Percentiles rank a stretch among this genome's conserved stretches.
phyloP scores from a whole-genome alignment of 768 basidiomycete genomes.

The Boletus bicolor region DNA sequence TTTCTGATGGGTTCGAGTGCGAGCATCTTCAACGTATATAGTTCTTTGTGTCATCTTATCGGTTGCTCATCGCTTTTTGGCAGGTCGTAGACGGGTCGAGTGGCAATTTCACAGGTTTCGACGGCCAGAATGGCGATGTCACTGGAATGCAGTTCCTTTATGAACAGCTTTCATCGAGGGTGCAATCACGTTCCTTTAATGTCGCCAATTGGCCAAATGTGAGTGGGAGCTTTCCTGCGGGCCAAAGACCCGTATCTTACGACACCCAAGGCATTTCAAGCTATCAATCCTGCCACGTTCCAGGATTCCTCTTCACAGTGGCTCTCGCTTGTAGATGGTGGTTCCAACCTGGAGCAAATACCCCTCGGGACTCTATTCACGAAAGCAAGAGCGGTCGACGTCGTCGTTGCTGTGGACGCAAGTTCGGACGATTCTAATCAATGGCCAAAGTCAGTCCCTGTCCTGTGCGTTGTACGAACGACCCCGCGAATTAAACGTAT shows the following conservation, averaged over 20 bases:
- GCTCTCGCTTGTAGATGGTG: constrained; percentile 69
- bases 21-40: constrained; percentile 58
- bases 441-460: constrained; percentile 62
- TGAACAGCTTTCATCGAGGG: constrained; percentile 40
- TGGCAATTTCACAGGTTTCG: constrained; percentile 29
- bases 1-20: constrained; percentile 78
- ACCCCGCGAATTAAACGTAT: not conserved
- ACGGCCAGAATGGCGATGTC: constrained; percentile 9
- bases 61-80: constrained; percentile 24
- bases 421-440: constrained; percentile 53
- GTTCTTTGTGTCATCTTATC: not conserved
- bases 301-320: constrained; percentile 49
- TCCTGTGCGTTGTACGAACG: not conserved
- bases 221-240: constrained; percentile 7
- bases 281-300: constrained; percentile 47
- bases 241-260: not conserved
- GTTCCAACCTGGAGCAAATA: constrained; percentile 65
- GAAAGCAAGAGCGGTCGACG: constrained; percentile 64
- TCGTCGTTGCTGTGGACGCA: constrained; percentile 73
- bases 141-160: constrained; percentile 46
- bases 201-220: constrained; percentile 69
- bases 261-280: constrained; percentile 45
- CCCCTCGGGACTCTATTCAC: constrained; percentile 73
- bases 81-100: constrained; percentile 48
- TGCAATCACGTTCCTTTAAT: constrained; percentile 52